Conservation (phyloP, 108 stramenopile genomes). For the Craspedostauros australis region DNA sequence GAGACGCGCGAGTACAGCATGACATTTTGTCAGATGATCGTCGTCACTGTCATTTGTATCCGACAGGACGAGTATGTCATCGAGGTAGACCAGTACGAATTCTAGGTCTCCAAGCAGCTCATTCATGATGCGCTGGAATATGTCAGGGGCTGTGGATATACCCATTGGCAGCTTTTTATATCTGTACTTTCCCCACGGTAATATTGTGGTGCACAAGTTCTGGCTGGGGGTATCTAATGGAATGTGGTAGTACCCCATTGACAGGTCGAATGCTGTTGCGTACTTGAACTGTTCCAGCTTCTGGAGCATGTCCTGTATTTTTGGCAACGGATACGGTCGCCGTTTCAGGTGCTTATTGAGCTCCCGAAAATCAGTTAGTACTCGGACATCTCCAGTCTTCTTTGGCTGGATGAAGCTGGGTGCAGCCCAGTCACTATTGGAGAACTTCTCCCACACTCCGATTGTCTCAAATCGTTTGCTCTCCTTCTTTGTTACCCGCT, state of each 20-base stretch:
- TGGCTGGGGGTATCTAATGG: constrained; percentile 4
- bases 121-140: constrained; percentile 35
- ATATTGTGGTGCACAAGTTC: constrained; percentile 24
- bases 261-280: constrained; percentile 38
- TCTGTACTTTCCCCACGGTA: constrained; percentile 42
- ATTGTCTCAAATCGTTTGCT: too few relatives aligned
- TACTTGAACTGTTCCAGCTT: constrained; percentile 31
- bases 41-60: constrained; percentile 8
- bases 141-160: constrained; percentile 16
- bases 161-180: constrained; percentile 40
- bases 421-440: too few relatives aligned
- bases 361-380: constrained; percentile 33
- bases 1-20: constrained; percentile 13
- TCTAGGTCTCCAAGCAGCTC: constrained; percentile 18
- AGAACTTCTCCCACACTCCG: too few relatives aligned
- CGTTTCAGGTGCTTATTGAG: constrained; percentile 31
- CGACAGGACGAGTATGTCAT: constrained; percentile 32
- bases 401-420: too few relatives aligned
- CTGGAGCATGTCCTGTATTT: constrained; percentile 28
- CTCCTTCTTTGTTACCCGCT: too few relatives aligned
- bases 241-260: constrained; percentile 40
- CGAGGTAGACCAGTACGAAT: constrained; percentile 25
- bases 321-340: constrained; percentile 36
- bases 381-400: constrained; percentile 2
- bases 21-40: constrained; percentile 25